Conservation (phyloP, 352 stramenopile genomes). For the Thraustotheca clavata region DNA sequence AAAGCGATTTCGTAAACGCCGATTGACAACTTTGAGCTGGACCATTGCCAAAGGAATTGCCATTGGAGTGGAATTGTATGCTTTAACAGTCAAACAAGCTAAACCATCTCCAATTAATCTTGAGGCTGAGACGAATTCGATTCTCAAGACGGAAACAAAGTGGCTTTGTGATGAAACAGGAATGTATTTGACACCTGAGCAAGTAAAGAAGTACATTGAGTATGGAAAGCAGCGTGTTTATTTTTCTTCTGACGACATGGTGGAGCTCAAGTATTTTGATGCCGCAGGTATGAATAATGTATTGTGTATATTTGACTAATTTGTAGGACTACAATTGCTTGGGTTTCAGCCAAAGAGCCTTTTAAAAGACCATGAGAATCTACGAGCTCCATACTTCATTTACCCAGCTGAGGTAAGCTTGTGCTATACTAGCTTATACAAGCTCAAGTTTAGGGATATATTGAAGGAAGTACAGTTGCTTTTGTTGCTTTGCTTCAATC, state of each 20-base stretch:
- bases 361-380: constrained; percentile 58
- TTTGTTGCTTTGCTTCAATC: constrained; percentile 60
- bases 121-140: constrained; percentile 59
- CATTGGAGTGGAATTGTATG: constrained; percentile 73
- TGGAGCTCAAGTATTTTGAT: constrained; percentile 74
- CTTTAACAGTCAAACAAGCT: constrained; percentile 43
- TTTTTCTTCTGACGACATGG: constrained; percentile 67
- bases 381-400: constrained; percentile 73
- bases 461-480: constrained; percentile 60
- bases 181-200: constrained; percentile 52
- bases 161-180: constrained; percentile 81
- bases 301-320: neutral
- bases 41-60: constrained; percentile 63
- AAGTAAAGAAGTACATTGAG: constrained; percentile 68
- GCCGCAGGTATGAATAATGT: constrained; percentile 26
- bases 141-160: constrained; percentile 74
- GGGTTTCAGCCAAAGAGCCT: constrained; percentile 58
- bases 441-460: constrained; percentile 30
- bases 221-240: constrained; percentile 73
- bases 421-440: neutral
- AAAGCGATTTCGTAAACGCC: constrained; percentile 72
- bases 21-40: constrained; percentile 52
- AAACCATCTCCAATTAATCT: constrained; percentile 54
- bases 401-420: constrained; percentile 50
- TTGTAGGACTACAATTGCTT: constrained; percentile 52